phyloP scores from a whole-genome alignment of 2,329 filamentous ascomycete species.

The Penicillium sp. region DNA sequence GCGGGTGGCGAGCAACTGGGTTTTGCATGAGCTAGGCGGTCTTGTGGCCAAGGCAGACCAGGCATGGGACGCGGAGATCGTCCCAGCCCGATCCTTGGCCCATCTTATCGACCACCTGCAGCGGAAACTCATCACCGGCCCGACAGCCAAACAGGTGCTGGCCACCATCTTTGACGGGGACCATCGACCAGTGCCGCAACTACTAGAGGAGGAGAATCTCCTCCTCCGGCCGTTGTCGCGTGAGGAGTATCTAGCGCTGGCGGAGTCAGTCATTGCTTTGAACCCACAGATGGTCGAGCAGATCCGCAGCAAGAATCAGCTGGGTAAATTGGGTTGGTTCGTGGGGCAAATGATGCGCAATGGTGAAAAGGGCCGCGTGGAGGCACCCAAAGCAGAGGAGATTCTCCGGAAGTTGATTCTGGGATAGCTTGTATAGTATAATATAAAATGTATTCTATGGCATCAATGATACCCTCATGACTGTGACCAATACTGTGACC shows the following conservation, averaged over 20 bases:
- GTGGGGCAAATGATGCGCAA: slow-evolving; percentile 67
- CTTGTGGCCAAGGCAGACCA: slow-evolving; percentile 56
- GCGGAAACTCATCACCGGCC: slow-evolving; percentile 51
- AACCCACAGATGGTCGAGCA: slow-evolving; percentile 60
- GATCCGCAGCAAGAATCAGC: slow-evolving; percentile 59
- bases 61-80: slow-evolving; percentile 40
- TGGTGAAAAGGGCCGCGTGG: slow-evolving; percentile 61
- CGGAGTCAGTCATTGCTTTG: slow-evolving; percentile 53
- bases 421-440: slow-evolving; percentile 14
- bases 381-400: slow-evolving; percentile 59
- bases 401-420: slow-evolving; percentile 53
- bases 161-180: slow-evolving; percentile 55
- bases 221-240: slow-evolving; percentile 55
- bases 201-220: slow-evolving; percentile 60
- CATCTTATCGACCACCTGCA: slow-evolving; percentile 47
- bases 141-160: slow-evolving; percentile 62
- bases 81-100: slow-evolving; percentile 47
- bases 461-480: slow-evolving; percentile 27
- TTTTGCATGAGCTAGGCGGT: slow-evolving; percentile 72
- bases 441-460: slow-evolving; percentile 12
- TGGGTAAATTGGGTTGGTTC: slow-evolving; percentile 67
- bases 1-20: slow-evolving; percentile 63
- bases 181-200: slow-evolving; percentile 48
- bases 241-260: slow-evolving; percentile 57
- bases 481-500: neutral